phyloP scores from a whole-genome alignment of 352 stramenopile genomes.

The Globisporangium paddicum region DNA sequence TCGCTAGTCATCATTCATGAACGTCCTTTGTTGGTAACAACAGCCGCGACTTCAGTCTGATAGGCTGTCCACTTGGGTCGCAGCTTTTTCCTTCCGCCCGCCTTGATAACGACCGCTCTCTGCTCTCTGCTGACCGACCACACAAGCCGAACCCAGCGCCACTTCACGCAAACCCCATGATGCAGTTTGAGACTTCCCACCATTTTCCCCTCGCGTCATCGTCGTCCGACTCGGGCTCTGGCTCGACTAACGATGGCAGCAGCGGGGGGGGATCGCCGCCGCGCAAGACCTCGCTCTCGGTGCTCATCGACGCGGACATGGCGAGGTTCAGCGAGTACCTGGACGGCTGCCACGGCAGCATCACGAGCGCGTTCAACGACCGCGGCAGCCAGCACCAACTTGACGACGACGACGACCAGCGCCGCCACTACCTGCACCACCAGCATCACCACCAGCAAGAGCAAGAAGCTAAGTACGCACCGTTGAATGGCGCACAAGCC shows the following conservation, averaged over 20 bases:
- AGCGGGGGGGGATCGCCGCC: background rate
- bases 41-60: background rate
- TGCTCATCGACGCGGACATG: constrained; percentile 11
- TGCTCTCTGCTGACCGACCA: background rate
- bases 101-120: background rate
- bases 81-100: background rate
- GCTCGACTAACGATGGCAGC: background rate
- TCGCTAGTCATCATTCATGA: background rate
- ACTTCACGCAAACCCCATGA: background rate
- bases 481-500: background rate
- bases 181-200: constrained; percentile 1
- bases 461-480: constrained; percentile 1
- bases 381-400: background rate
- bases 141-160: background rate
- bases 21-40: background rate
- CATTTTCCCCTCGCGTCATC: background rate
- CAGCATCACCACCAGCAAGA: background rate
- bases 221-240: background rate
- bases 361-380: background rate
- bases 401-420: background rate
- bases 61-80: background rate
- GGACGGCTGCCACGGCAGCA: background rate
- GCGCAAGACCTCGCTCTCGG: background rate
- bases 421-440: background rate
- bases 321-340: constrained; percentile 7